Evolutionary conservation across 2,329 filamentous ascomycete species (phyloP).

Genomic region (Exophiala sp.): DNA sequence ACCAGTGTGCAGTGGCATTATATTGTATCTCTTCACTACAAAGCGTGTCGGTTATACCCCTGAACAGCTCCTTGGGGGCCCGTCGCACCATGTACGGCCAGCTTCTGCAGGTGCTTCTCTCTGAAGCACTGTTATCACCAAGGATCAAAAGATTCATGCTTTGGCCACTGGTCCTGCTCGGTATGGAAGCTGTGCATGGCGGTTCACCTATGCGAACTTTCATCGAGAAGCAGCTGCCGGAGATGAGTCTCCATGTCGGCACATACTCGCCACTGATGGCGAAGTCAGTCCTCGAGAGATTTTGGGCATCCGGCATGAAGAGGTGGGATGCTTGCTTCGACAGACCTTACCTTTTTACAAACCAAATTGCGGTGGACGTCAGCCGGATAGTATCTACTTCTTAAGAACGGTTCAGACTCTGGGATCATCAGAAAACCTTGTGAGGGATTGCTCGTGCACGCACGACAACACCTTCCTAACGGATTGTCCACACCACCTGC

Average conservation of each 20-base stretch:
- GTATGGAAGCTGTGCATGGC: slow-evolving; percentile 31
- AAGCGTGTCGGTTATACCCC: slow-evolving; percentile 32
- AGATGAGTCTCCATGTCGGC: slow-evolving; percentile 30
- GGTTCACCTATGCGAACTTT: slow-evolving; percentile 29
- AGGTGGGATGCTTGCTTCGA: slow-evolving; percentile 40
- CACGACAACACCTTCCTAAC: too few relatives aligned
- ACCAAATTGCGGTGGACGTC: slow-evolving; percentile 4
- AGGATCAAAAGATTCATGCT: slow-evolving; percentile 30
- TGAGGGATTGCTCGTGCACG: too few relatives aligned
- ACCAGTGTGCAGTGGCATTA: slow-evolving; percentile 33
- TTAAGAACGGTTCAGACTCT: too few relatives aligned
- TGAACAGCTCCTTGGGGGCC: slow-evolving; percentile 12
- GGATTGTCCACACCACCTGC: too few relatives aligned
- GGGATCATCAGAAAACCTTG: too few relatives aligned
- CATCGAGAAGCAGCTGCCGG: slow-evolving; percentile 29
- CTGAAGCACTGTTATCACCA: slow-evolving; percentile 12
- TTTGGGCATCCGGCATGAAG: slow-evolving; percentile 33
- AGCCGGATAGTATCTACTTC: too few relatives aligned
- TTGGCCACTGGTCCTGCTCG: slow-evolving; percentile 35
- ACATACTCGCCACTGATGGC: slow-evolving; percentile 33
- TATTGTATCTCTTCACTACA: slow-evolving; percentile 39
- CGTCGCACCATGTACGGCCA: slow-evolving; percentile 14
- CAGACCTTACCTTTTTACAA: slow-evolving; percentile 31
- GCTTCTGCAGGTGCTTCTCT: slow-evolving; percentile 25
- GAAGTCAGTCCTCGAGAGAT: slow-evolving; percentile 33